Evolutionary conservation across 2,329 filamentous ascomycete genomes (phyloP), one percentile per base, ranked within the genome.

Genomic region (Fusarium miscanthi): DNA sequence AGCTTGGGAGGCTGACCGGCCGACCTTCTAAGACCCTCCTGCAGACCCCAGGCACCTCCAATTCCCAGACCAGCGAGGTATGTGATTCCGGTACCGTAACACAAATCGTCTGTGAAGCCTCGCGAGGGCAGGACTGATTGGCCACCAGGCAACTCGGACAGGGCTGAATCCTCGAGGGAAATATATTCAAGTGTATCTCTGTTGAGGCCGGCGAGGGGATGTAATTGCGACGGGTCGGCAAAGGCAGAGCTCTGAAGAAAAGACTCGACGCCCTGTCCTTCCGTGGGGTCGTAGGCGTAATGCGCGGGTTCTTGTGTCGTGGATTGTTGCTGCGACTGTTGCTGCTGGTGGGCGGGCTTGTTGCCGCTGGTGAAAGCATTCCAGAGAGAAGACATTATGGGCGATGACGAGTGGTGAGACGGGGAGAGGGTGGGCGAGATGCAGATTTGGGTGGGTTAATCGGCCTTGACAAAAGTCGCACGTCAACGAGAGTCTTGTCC

Each of bases 31-130:
- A 98, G 84, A 16, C 96, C 96, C 84, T 99, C 96, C 74, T 93
- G 92, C 76, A 99, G 83, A 70, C 96, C 96, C 95, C 95, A 98
- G 63, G 90, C 91, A 75, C 96, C 96, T 82, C 96, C 96, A 74
- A 97, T 81, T 43, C 92, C 89, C 78, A 99, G 86, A 11, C 93
- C 96, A n/a, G 93, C 86, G 68, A 99, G 87, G 81, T 99, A 99
- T 80, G 94, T 97, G 70, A 95, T 91, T 77, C 96, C 96, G 27
- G 96, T 97, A 79, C 97, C 96, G 82, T 99, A 99, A 85, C 96
- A 98, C 67, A 99, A 90, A 82, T 99, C 96, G 81, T 99, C 96
- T 69, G 95, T 97, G 91, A 97, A 99, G 81, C 96, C 96, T 82
- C 96, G 92, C 63, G 95, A 98, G 46, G 97, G 96, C 60, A 99